Conservation (phyloP, 306 rosid species). For the Castanea mollissima region DNA sequence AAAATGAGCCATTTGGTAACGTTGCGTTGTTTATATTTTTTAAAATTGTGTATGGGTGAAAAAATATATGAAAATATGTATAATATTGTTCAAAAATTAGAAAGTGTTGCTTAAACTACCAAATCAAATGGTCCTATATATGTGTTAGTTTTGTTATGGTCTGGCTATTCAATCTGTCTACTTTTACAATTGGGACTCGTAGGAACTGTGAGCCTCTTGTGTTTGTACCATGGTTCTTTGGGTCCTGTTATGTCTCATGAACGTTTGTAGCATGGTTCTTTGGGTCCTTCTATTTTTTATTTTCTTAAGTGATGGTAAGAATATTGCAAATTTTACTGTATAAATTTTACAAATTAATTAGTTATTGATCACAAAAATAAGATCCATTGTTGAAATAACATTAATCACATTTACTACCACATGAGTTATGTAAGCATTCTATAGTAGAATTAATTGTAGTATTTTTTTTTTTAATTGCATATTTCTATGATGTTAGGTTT, state of each 20-base stretch:
- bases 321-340: no score
- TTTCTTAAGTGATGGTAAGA: no score
- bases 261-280: slow-evolving; percentile 11
- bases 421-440: slow-evolving; percentile 52
- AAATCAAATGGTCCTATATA: background rate
- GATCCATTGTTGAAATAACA: no score
- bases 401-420: slow-evolving; percentile 30
- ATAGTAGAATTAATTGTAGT: no score
- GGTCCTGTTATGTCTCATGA: slow-evolving; percentile 81
- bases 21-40: no score
- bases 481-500: no score
- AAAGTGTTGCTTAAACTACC: no score
- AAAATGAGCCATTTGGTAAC: slow-evolving; percentile 10
- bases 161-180: slow-evolving; percentile 92
- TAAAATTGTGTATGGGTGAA: no score
- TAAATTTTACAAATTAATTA: no score
- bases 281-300: no score
- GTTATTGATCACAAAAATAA: rapidly evolving
- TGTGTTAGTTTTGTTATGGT: slow-evolving; percentile 56
- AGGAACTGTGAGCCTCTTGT: slow-evolving; percentile 96
- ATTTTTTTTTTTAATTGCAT: no score
- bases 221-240: slow-evolving; percentile 86
- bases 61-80: rapidly evolving
- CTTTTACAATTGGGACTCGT: slow-evolving; percentile 89
- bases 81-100: no score